Evolutionary conservation across 2,329 filamentous ascomycete genomes (phyloP).

Genomic region (Cladosporium sp.): DNA sequence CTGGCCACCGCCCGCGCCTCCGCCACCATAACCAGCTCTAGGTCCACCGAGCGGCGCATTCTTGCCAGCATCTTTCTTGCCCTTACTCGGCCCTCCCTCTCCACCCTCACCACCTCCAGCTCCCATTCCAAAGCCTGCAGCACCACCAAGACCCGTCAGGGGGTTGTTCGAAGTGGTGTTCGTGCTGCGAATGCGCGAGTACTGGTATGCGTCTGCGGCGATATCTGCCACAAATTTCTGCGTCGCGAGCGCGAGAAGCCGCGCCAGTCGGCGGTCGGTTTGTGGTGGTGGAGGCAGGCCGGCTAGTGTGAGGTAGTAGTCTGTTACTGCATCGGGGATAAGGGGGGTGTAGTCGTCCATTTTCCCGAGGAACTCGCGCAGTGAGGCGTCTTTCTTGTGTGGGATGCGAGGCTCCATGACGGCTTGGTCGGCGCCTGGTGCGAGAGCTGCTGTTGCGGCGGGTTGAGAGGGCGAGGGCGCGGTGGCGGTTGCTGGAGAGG

Average conservation of each 20-base stretch:
- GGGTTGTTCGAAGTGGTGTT: slow-evolving; percentile 88
- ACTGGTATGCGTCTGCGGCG: slow-evolving; percentile 95
- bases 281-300: slow-evolving; percentile 89
- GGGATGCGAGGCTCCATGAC: slow-evolving; percentile 53
- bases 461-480: slow-evolving; percentile 13
- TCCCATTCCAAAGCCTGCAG: slow-evolving; percentile 64
- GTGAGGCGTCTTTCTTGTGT: slow-evolving; percentile 82
- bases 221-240: slow-evolving; percentile 99
- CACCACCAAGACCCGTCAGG: slow-evolving; percentile 78
- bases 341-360: slow-evolving; percentile 99
- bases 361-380: slow-evolving; percentile 89
- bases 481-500: slow-evolving; percentile 70
- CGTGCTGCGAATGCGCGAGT: slow-evolving; percentile 89
- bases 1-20: slow-evolving; percentile 81
- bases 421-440: slow-evolving; percentile 15
- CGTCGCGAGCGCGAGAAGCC: slow-evolving; percentile 91
- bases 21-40: slow-evolving; percentile 64
- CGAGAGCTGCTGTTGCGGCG: slow-evolving; percentile 36
- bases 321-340: slow-evolving; percentile 96
- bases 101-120: slow-evolving; percentile 46
- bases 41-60: slow-evolving; percentile 45
- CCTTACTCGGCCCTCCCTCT: slow-evolving; percentile 36
- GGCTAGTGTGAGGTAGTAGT: slow-evolving; percentile 95
- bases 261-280: slow-evolving; percentile 83
- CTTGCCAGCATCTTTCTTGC: slow-evolving; percentile 31